These are phyloP conservation scores for Penicillium diatomitis DNA, from an alignment of 495 filamentous ascomycete species.

Conservation along the genomic window DNA sequence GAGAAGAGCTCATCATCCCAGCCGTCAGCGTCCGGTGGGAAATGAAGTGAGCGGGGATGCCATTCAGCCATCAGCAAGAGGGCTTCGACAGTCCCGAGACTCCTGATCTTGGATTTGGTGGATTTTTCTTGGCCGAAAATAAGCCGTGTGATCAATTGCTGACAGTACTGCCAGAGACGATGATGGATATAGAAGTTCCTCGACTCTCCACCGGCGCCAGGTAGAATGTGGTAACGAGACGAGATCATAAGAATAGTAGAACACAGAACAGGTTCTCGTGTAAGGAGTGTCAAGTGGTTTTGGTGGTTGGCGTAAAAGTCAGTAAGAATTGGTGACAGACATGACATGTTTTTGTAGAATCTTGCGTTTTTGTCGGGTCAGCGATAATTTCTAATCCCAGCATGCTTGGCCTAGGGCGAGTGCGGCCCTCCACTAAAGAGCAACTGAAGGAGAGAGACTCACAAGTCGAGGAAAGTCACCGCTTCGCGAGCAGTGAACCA, in stretches of 20 bases:
- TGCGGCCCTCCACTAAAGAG: too few relatives aligned
- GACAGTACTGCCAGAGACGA: conserved; percentile 45
- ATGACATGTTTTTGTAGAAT: conserved; percentile 46
- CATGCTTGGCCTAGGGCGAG: background rate
- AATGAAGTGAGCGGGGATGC: conserved; percentile 46
- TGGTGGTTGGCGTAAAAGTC: conserved; percentile 40
- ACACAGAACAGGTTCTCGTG: conserved; percentile 40
- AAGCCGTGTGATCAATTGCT: conserved; percentile 41
- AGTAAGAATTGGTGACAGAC: conserved; percentile 43
- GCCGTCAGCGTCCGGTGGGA: conserved; percentile 43
- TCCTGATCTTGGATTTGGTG: conserved; percentile 32
- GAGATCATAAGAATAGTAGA: conserved; percentile 47
- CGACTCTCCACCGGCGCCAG: conserved; percentile 42
- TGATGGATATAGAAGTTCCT: conserved; percentile 48
- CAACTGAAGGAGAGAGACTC: conserved; percentile 15
- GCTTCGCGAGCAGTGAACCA: conserved; percentile 46
- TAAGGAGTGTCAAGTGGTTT: conserved; percentile 36
- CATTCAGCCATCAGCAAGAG: conserved; percentile 47
- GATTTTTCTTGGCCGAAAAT: conserved; percentile 44
- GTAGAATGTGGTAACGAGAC: conserved; percentile 42
- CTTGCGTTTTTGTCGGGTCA: conserved; percentile 27
- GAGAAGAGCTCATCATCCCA: conserved; percentile 37
- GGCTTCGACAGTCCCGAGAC: conserved; percentile 44
- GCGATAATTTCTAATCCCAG: background rate
- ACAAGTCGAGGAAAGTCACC: conserved; percentile 43